A percentile compares a stretch with the other conserved stretches of the same genome.
phyloP scores from a whole-genome alignment of 2,329 filamentous ascomycete genomes.

The Cadophora luteo-olivacea region DNA sequence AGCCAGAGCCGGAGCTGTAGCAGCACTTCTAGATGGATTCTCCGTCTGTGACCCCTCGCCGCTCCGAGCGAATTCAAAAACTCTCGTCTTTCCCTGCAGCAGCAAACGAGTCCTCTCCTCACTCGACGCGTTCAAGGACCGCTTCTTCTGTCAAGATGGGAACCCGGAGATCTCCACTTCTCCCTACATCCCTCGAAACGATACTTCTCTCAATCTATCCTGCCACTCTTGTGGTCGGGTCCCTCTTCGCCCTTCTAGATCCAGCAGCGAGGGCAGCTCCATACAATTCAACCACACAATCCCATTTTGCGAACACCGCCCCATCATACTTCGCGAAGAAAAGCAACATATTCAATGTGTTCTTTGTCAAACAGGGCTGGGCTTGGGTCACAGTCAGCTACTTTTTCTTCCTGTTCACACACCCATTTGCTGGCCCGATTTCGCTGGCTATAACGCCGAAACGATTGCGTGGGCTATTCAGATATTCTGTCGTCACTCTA shows the following conservation, averaged over 20 bases:
- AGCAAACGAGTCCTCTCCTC: slow-evolving; percentile 5
- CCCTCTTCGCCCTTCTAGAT: slow-evolving; percentile 79
- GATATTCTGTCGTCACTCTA: slow-evolving; percentile 75
- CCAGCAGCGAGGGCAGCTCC: slow-evolving; percentile 69
- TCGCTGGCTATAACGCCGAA: slow-evolving; percentile 50
- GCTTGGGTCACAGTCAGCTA: slow-evolving; percentile 85
- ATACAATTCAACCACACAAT: slow-evolving; percentile 68
- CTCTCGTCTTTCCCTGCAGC: slow-evolving; percentile 31
- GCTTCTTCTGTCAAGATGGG: slow-evolving; percentile 26
- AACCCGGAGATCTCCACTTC: slow-evolving; percentile 57
- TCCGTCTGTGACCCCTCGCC: slow-evolving; percentile 39
- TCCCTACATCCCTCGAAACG: slow-evolving; percentile 74
- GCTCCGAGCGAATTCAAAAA: slow-evolving; percentile 39
- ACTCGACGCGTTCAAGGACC: background rate
- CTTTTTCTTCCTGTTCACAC: slow-evolving; percentile 69
- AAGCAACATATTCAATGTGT: slow-evolving; percentile 86
- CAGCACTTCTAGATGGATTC: slow-evolving; percentile 41
- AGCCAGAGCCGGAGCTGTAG: slow-evolving; percentile 32
- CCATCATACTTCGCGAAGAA: slow-evolving; percentile 94
- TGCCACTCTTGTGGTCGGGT: slow-evolving; percentile 77
- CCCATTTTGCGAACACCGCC: slow-evolving; percentile 65
- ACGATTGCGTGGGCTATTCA: slow-evolving; percentile 63
- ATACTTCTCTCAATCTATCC: slow-evolving; percentile 76
- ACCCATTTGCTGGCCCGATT: slow-evolving; percentile 61
- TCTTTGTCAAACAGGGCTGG: slow-evolving; percentile 97